Evolutionary conservation across 169 alveolate species (phyloP).

Genomic region (Pseudocohnilembus persalinus): DNA sequence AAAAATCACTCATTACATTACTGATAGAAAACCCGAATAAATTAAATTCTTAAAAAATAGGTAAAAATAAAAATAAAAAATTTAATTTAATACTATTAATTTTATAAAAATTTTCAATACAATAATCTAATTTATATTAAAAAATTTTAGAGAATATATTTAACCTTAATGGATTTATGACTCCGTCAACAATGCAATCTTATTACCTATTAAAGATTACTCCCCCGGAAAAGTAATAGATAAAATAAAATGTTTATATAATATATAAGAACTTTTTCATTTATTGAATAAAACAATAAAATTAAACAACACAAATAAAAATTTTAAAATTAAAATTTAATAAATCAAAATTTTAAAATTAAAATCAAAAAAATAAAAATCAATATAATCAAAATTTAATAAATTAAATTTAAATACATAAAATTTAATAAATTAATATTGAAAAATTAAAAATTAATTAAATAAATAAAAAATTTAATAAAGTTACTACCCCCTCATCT

Average conservation of each 20-base stretch:
- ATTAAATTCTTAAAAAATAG: constrained; percentile 20
- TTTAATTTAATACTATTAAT: background rate
- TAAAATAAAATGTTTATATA: too few relatives aligned
- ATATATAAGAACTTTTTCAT: too few relatives aligned
- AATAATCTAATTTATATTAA: background rate
- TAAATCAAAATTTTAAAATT: too few relatives aligned
- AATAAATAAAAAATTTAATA: background rate
- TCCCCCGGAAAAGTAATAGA: constrained; percentile 88
- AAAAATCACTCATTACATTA: constrained; percentile 89
- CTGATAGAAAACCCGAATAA: constrained; percentile 80
- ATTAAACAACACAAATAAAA: too few relatives aligned
- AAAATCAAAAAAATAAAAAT: too few relatives aligned
- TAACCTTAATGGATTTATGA: constrained; percentile 97
- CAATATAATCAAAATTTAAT: too few relatives aligned
- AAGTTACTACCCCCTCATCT: constrained; percentile 93
- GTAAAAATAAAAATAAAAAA: background rate
- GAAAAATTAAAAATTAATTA: background rate
- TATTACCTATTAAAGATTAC: constrained; percentile 90
- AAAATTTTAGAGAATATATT: constrained; percentile 81
- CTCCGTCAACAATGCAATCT: constrained; percentile 83
- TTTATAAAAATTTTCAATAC: too few relatives aligned
- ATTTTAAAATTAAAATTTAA: too few relatives aligned
- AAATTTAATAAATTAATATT: constrained; percentile 3
- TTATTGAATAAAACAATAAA: too few relatives aligned
- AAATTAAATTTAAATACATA: too few relatives aligned